A percentile compares a stretch with the other conserved stretches of the same genome.
phyloP scores from a whole-genome alignment of 1,139 yeast species.

The Magnusiomyces suaveolens region DNA sequence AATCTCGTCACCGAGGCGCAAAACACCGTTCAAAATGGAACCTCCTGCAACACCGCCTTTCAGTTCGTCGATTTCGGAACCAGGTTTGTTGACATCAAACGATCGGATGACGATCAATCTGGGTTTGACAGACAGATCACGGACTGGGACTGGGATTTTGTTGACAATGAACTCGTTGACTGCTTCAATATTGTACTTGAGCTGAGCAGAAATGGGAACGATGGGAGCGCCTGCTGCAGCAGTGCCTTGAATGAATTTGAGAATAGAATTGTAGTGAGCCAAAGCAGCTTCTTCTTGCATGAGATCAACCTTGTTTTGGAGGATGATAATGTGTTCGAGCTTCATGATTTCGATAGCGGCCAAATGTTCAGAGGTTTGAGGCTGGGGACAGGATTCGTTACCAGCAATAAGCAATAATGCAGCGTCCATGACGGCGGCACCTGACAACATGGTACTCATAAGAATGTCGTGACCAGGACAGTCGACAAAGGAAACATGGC shows the following conservation, averaged over 20 bases:
- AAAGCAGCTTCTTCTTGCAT: constrained; percentile 96
- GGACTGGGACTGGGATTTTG: constrained; percentile 89
- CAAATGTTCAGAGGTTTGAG: constrained; percentile 97
- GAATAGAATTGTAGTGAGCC: constrained; percentile 88
- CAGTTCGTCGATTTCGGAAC: constrained; percentile 92
- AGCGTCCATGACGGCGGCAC: constrained; percentile 99
- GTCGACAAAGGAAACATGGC: constrained; percentile 98
- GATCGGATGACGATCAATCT: constrained; percentile 95
- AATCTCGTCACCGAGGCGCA: constrained; percentile 93
- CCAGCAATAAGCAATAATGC: constrained; percentile 94
- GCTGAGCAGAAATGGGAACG: constrained; percentile 97
- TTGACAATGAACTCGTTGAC: constrained; percentile 94
- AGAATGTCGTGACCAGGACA: constrained; percentile 99
- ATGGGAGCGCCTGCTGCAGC: constrained; percentile 99
- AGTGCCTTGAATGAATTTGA: constrained; percentile 91
- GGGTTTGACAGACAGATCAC: constrained; percentile 92
- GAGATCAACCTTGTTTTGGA: constrained; percentile 96
- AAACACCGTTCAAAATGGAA: constrained; percentile 91
- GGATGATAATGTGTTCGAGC: constrained; percentile 87
- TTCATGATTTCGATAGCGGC: constrained; percentile 99
- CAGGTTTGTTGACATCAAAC: constrained; percentile 97
- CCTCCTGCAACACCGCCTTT: constrained; percentile 99
- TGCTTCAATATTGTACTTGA: constrained; percentile 96
- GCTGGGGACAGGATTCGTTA: constrained; percentile 98
- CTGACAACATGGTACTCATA: constrained; percentile 99